These are phyloP conservation scores for Cyclocybe cylindracea DNA, from an alignment of 768 basidiomycete genomes.

Conservation along the genomic window DNA sequence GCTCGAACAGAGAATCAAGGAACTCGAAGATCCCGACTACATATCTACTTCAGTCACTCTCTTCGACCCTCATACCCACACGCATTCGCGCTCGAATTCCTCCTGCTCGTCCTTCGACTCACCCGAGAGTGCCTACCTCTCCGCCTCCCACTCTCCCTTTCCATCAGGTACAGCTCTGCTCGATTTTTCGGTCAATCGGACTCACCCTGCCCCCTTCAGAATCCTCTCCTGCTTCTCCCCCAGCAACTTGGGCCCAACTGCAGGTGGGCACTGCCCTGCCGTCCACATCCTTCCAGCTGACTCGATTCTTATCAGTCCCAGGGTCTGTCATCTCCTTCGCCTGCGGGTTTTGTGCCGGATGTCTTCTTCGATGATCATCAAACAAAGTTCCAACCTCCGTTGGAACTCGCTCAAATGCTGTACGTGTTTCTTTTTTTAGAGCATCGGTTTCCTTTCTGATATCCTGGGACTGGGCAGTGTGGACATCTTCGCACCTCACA, in stretches of 20 bases:
- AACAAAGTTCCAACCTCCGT: slow-evolving; percentile 45
- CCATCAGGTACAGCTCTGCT: slow-evolving; percentile 23
- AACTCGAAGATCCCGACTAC: slow-evolving; percentile 77
- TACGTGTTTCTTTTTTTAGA: slow-evolving; percentile 31
- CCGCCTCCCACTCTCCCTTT: slow-evolving; percentile 60
- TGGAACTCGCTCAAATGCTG: slow-evolving; percentile 70
- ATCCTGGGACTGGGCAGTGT: slow-evolving; percentile 43
- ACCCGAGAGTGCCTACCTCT: slow-evolving; percentile 50
- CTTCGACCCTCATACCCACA: slow-evolving; percentile 59
- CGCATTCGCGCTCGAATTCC: slow-evolving; percentile 51
- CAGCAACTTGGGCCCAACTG: slow-evolving; percentile 49
- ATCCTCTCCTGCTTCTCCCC: slow-evolving; percentile 48
- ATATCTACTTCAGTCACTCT: slow-evolving; percentile 66
- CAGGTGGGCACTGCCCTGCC: slow-evolving; percentile 21
- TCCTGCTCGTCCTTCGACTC: slow-evolving; percentile 58
- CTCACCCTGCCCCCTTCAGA: slow-evolving; percentile 25
- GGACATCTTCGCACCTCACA: slow-evolving; percentile 75
- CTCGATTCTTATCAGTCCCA: slow-evolving; percentile 19
- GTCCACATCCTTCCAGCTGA: background rate
- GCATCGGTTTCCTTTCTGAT: slow-evolving; percentile 12
- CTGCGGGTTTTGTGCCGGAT: slow-evolving; percentile 47
- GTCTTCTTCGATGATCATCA: slow-evolving; percentile 54
- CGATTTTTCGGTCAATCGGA: background rate
- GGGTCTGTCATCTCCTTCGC: slow-evolving; percentile 51
- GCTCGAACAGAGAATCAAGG: slow-evolving; percentile 69